Evolutionary conservation across 805 yeast genomes (phyloP), one percentile per base, ranked within the genome.

Genomic region (Hanseniaspora pseudoguilliermondii): DNA sequence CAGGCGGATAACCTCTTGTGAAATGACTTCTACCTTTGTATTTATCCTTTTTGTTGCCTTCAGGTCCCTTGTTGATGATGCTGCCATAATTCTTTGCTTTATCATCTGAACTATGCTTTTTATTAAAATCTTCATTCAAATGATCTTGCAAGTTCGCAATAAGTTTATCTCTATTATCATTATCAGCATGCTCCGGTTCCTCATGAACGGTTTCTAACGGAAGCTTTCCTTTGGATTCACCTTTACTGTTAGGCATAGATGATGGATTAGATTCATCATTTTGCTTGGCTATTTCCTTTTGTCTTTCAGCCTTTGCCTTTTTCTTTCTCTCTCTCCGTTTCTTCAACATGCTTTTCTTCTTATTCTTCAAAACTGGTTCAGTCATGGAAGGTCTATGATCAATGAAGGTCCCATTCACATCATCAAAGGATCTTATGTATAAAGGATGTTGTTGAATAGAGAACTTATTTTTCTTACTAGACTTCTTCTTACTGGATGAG

Each of bases 211-310:
- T 53, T 46, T 53, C 56, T 11, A 53, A 25, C 4, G 42, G 41
- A 2, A 23, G 7, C n/a, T 46, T 46, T 2, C 35, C 35, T 9
- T 11, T 13, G 18, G 38, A n/a, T 18, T 21, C 39, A 6, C 20
- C 29, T 32, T 39, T 47, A n/a, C 20, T 29, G n/a, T 25, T 27
- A 21, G 32, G 34, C 15, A 4, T 4, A 10, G 32, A 36, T 10
- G 23, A 25, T 18, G 13, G n/a, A 25, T 21, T 36, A 1, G 27
- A 34, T 25, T 38, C 46, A 5, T 21, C 39, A 27, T 11, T 21
- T 13, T 34, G 29, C 23, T 46, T 52, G 71, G 75, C 36, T 70
- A 70, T 6, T 61, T 71, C 23, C 60, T 57, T 27, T 59, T 58
- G 42, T 36, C 46, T 47, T 47, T 56, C 52, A 35, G 40, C 49